Evolutionary conservation across 768 basidiomycete genomes (phyloP), one percentile per base, ranked within the genome.

Genomic region (Auriscalpium microsporum): DNA sequence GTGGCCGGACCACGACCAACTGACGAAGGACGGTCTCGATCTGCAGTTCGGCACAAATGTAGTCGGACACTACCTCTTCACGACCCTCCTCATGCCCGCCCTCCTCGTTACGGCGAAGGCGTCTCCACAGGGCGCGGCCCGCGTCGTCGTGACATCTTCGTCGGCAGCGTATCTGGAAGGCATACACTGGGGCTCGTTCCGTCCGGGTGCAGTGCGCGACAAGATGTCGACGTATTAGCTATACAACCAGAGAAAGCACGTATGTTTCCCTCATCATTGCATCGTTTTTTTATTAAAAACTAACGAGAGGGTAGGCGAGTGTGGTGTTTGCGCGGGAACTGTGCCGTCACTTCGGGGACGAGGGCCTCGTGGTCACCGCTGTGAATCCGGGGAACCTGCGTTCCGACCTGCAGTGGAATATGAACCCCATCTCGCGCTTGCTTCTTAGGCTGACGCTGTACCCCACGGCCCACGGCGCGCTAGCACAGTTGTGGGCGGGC

Each of bases 401-500:
- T 11, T 54, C 44, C 10, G 44, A 54, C n/a, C 21, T 35, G 52
- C 50, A 37, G 57, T 42, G 48, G 10, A 13, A 37, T 34, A 33
- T 40, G 21, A 54, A 42, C 36, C 48, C 53, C 10, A 13, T 52
- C 28, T 3, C 33, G 8, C 52, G 46, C 8, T n/a, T 9, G 14
- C 19, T 46, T 4, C 17, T 42, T 48, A 56, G 2, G 28, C 35
- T 51, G 33, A 40, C 66, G 13, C 34, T 63, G 17, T 65, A 67
- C 46, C 66, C 66, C 35, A 53, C 62, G 6, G 50, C 57, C 9
- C 54, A 63, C 14, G 75, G 75, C 17, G 71, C 73, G 5, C 58
- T 72, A 21, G 72, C 73, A 4, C 72, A 69, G 48, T 58, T 75
- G 3, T 75, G 65, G 62, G 74, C 72, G 10, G 74, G 69, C 1